Conservation (phyloP, 345 rosid genomes). For the Populus alba region DNA sequence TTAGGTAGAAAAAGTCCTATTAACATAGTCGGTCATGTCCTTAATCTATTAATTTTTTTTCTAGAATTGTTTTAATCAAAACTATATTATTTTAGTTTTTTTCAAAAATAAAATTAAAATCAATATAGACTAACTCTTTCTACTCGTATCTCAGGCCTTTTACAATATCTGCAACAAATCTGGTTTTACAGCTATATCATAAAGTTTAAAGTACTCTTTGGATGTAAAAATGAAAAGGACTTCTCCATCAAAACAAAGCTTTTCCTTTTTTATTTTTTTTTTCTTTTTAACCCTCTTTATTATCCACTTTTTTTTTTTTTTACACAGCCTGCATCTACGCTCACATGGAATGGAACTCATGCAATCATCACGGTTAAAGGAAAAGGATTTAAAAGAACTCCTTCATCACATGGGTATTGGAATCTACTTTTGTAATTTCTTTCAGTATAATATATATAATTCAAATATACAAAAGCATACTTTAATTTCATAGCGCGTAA, state of each 20-base stretch:
- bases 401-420: conserved; percentile 36
- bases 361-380: conserved; percentile 36
- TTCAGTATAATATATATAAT: neutral
- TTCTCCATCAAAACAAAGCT: neutral
- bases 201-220: neutral
- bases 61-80: too few species aligned
- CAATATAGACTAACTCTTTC: too few species aligned
- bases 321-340: neutral
- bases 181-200: neutral
- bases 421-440: conserved; percentile 15
- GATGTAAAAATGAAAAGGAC: neutral
- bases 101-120: too few species aligned
- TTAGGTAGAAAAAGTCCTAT: too few species aligned
- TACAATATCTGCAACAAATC: too few species aligned
- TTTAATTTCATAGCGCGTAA: too few species aligned
- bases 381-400: conserved; percentile 10
- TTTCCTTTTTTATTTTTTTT: neutral
- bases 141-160: too few species aligned
- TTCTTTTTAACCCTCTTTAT: neutral
- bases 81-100: too few species aligned
- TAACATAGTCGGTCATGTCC: too few species aligned
- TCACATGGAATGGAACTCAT: conserved; percentile 40
- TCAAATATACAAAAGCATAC: neutral
- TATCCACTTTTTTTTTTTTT: neutral
- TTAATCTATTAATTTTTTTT: too few species aligned